These are phyloP conservation scores for Plasmopara viticola DNA, from an alignment of 352 stramenopile genomes.

Conservation along the genomic window DNA sequence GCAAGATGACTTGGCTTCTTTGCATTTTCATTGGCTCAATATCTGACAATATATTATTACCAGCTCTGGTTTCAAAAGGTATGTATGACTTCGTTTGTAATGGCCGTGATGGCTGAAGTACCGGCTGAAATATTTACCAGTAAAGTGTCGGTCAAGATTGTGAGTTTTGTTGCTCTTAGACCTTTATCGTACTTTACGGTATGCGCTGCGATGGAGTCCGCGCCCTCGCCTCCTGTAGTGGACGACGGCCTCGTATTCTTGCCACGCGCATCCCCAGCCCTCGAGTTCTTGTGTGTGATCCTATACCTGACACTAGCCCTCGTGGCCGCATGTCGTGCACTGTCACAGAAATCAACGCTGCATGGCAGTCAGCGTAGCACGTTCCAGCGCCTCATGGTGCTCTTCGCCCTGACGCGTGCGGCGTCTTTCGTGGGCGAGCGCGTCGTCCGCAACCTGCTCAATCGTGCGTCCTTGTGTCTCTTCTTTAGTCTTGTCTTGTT, in stretches of 20 bases:
- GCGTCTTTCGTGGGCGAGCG: constrained; percentile 43
- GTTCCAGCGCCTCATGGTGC: constrained; percentile 66
- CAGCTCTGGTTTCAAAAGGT: too few relatives aligned
- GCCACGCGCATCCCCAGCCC: constrained; percentile 33
- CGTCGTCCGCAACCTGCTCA: constrained; percentile 46
- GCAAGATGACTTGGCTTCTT: too few relatives aligned
- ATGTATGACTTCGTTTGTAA: too few relatives aligned
- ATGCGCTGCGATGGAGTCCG: constrained; percentile 5
- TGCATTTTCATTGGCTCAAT: too few relatives aligned
- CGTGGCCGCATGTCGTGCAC: constrained; percentile 41
- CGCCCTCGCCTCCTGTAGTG: background rate
- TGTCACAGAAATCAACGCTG: constrained; percentile 27
- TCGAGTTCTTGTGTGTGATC: constrained; percentile 48
- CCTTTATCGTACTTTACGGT: too few relatives aligned
- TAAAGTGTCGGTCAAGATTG: too few relatives aligned
- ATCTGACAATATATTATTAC: too few relatives aligned
- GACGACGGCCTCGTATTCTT: constrained; percentile 57
- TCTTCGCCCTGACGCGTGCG: constrained; percentile 53
- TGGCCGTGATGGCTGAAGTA: too few relatives aligned
- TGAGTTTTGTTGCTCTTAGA: too few relatives aligned
- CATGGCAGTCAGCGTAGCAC: constrained; percentile 44
- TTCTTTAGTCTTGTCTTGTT: constrained; percentile 86
- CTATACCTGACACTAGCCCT: constrained; percentile 56
- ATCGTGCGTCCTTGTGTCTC: constrained; percentile 64
- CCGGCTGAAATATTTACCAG: too few relatives aligned